Percentiles rank a stretch among this genome's conserved stretches.
These are phyloP conservation scores for Scheffersomyces ergatensis DNA, from an alignment of 805 yeast genomes.

Conservation along the genomic window DNA sequence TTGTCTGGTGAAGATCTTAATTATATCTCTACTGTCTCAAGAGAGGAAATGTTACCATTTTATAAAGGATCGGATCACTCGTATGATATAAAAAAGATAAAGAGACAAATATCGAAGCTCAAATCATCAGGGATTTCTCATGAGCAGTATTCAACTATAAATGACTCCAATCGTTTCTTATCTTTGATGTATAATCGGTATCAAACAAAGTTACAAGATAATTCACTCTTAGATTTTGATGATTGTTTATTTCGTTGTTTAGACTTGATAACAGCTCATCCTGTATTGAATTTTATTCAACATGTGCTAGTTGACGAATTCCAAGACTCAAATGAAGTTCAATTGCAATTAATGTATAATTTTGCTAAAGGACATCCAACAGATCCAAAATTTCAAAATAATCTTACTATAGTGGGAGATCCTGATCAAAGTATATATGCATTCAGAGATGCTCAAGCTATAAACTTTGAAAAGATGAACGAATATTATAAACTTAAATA, in stretches of 20 bases:
- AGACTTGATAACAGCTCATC: constrained; percentile 44
- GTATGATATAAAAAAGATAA: constrained; percentile 39
- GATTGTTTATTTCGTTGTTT: constrained; percentile 65
- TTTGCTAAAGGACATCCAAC: constrained; percentile 36
- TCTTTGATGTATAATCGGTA: constrained; percentile 47
- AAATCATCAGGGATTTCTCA: constrained; percentile 54
- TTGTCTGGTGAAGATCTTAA: constrained; percentile 17
- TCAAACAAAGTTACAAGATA: constrained; percentile 43
- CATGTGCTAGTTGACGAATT: constrained; percentile 92
- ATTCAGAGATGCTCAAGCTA: constrained; percentile 75
- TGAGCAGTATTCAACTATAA: constrained; percentile 26
- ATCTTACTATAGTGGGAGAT: constrained; percentile 89
- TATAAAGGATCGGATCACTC: constrained; percentile 16
- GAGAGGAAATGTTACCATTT: constrained; percentile 11
- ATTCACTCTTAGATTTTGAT: constrained; percentile 72
- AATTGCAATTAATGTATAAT: constrained; percentile 62
- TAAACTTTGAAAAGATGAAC: constrained; percentile 62
- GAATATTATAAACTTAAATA: constrained; percentile 27
- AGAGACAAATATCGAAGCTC: constrained; percentile 49
- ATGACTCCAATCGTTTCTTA: constrained; percentile 13
- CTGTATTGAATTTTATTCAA: constrained; percentile 47
- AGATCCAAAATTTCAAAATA: constrained; percentile 32
- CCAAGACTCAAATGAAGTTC: constrained; percentile 85
- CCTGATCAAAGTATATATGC: constrained; percentile 95
- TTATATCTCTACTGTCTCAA: constrained; percentile 8